These are phyloP conservation scores for Neoarthrinium moseri DNA, from an alignment of 2,329 filamentous ascomycete species.

Conservation along the genomic window DNA sequence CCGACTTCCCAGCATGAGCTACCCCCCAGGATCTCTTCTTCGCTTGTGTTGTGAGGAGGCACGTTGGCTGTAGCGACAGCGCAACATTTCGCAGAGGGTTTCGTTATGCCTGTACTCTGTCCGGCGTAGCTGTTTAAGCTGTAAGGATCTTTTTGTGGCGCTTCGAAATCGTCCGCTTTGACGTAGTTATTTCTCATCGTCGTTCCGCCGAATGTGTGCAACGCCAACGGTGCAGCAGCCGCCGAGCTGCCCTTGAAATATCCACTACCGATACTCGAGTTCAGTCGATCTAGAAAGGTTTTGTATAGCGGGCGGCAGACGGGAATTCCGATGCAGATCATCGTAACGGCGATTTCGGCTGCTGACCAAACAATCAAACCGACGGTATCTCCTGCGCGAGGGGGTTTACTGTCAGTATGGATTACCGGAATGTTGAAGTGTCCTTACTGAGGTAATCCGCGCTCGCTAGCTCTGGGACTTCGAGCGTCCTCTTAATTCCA, in stretches of 20 bases:
- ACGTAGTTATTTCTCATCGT: neutral
- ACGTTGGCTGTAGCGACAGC: neutral
- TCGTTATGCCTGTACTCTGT: neutral
- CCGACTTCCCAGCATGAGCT: neutral
- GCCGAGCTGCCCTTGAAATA: neutral
- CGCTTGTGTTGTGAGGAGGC: neutral
- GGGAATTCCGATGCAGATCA: constrained; percentile 20
- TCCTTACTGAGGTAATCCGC: constrained; percentile 2
- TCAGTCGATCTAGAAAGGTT: constrained; percentile 7
- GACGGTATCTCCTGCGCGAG: neutral
- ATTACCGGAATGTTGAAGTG: neutral
- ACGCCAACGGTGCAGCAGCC: neutral
- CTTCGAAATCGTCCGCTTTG: neutral
- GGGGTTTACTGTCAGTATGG: neutral
- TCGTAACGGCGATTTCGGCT: constrained; percentile 13
- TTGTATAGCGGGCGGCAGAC: constrained; percentile 16
- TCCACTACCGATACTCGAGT: neutral
- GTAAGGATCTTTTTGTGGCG: too few relatives aligned
- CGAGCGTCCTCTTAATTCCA: constrained; percentile 4
- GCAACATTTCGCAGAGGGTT: too few relatives aligned
- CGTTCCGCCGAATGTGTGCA: neutral
- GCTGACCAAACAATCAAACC: constrained; percentile 7
- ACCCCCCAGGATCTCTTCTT: neutral
- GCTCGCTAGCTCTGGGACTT: constrained; percentile 1
- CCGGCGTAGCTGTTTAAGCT: neutral